Evolutionary conservation across 2,329 filamentous ascomycete genomes (phyloP), one percentile per base, ranked within the genome.

Genomic region (Xylariaceae sp.): DNA sequence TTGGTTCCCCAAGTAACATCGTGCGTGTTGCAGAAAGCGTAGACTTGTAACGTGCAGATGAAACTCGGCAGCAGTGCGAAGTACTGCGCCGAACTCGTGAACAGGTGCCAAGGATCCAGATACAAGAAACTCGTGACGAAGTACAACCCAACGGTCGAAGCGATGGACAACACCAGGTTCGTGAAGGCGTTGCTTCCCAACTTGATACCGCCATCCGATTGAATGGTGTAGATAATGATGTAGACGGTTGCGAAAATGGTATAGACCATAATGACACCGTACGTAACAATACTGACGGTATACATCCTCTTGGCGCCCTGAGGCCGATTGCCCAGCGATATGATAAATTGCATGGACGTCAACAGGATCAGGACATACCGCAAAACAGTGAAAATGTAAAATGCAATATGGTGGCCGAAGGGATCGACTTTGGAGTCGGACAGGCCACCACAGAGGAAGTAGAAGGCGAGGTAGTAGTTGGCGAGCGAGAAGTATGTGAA

Each of bases 1-100:
- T 99, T 99, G 41, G 94, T 99, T 40, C 94, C 94, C 94, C 94
- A 99, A 0, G 91, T 95, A 17, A 99, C 90, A 67, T 99, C 94
- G 80, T 99, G 94, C 0, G 92, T 95, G 74, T 99, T 99, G 76
- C 94, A 97, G 71, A 99, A 99, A 39, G 94, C 94, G 71, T 99
- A 99, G 17, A 97, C 90, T 70, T 99, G 94, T 2, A 99, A 79
- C 0, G 90, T 97, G 75, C 94, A 97, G 70, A 99, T 95, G 74
- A 97, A 99, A 36, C 80, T 86, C 0, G 94, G 94, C 33, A 99
- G 77, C 22, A 99, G 83, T 42, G 91, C 80, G 67, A 99, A 96
- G 75, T 99, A 99, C 68, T 96, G 91, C 0, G 78, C 82, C 0
- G 89, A 85, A 0, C 86, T 92, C 11, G 94, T 99, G 72, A 99